These are phyloP conservation scores for Cinchona pubescens DNA, from an alignment of 257 asterid species.

Conservation along the genomic window DNA sequence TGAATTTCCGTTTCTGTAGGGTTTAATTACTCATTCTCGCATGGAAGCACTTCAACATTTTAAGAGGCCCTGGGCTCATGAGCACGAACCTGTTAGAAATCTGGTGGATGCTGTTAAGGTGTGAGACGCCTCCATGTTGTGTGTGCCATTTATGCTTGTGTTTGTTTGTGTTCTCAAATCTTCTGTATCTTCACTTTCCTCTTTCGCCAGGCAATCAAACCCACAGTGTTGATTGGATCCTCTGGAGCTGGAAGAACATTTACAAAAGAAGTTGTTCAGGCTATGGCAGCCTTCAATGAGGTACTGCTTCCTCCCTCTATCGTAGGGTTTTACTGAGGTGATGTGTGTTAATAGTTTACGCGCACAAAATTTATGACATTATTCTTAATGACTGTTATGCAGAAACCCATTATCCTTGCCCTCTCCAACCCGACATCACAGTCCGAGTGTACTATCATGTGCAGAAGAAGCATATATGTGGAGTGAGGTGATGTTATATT, in stretches of 20 bases:
- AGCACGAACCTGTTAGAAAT: conserved; percentile 57
- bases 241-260: conserved; percentile 93
- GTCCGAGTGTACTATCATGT: conserved; percentile 89
- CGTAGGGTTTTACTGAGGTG: neutral
- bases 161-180: neutral
- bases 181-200: conserved; percentile 16
- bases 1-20: conserved; percentile 36
- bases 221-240: conserved; percentile 85
- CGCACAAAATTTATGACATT: neutral
- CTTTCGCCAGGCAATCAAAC: conserved; percentile 62
- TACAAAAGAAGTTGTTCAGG: conserved; percentile 75
- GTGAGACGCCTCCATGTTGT: conserved; percentile 6
- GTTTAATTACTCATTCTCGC: conserved; percentile 73
- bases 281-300: conserved; percentile 73
- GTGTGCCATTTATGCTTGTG: neutral
- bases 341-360: neutral
- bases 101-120: conserved; percentile 86
- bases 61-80: conserved; percentile 90
- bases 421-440: conserved; percentile 96
- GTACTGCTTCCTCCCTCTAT: conserved; percentile 23
- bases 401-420: conserved; percentile 85
- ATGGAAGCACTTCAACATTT: conserved; percentile 75
- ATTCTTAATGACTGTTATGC: conserved; percentile 22
- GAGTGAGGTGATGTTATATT: conserved; percentile 56
- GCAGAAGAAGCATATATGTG: conserved; percentile 88